Evolutionary conservation across 805 yeast genomes (phyloP), one percentile per base, ranked within the genome.

Genomic region (Lipomyces orientalis): DNA sequence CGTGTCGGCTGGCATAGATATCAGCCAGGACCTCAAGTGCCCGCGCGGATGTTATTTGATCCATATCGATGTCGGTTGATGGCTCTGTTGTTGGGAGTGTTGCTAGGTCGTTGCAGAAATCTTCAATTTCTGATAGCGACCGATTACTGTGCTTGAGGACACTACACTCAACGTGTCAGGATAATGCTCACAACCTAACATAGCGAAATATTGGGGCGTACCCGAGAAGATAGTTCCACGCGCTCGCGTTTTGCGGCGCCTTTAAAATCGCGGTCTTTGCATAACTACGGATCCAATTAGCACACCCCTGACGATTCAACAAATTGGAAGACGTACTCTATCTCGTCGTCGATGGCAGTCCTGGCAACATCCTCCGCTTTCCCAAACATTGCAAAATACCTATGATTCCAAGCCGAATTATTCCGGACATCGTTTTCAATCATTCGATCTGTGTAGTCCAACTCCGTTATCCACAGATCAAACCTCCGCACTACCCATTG

Each of bases 341-440:
- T 74, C 74, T 93, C 98, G 2, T 74, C 73, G 46, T 22, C 73
- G 57, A 5, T 63, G 60, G 49, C 70, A 16, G 25, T 43, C 59
- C 10, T 60, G 9, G 57, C 67, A 22, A 66, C 64, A 57, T 75
- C 68, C 43, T 64, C 64, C 19, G 55, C 35, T 31, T 19, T 29
- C 25, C 77, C 76, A 64, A 78, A 78, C 56, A 82, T 73, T 10
- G 90, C 78, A 71, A 88, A 91, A 79, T 82, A 90, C 63, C 98
- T 83, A 78, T 91, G 96, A 67, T 88, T 85, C 99, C 99, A 95
- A 0, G 96, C 97, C 61, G 97, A 90, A 77, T 95, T 95, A 79
- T 95, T 95, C 73, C 92, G 82, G 8, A 91, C 85, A 77, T 95
- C 99, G 8, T 79, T 74, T 1, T 77, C 77, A 2, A 94, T 77